Evolutionary conservation across 2,329 filamentous ascomycete species (phyloP).

Genomic region (Alternaria viburni): DNA sequence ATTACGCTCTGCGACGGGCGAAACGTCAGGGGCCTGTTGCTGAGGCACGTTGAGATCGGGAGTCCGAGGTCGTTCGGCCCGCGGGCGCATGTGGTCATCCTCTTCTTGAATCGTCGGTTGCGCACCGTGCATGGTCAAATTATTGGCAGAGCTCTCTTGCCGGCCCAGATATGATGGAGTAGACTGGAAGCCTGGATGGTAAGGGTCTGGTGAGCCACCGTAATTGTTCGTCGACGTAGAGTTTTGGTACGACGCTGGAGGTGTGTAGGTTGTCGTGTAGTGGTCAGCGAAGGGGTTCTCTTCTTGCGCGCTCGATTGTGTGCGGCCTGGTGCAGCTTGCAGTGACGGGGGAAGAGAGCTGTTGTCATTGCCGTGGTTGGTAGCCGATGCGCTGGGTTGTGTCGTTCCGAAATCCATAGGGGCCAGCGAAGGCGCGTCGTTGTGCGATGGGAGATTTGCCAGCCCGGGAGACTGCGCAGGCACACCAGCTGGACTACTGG

Average conservation of each 20-base stretch:
- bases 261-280: constrained; percentile 41
- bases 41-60: constrained; percentile 26
- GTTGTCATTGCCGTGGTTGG: constrained; percentile 25
- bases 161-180: constrained; percentile 53
- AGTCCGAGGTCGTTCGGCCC: constrained; percentile 32
- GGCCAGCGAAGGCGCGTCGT: constrained; percentile 27
- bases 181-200: constrained; percentile 44
- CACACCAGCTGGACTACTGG: constrained; percentile 10
- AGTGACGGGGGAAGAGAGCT: constrained; percentile 34
- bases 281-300: constrained; percentile 54
- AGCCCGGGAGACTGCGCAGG: constrained; percentile 11
- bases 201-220: constrained; percentile 32
- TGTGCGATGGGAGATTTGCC: constrained; percentile 19
- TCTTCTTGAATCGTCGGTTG: constrained; percentile 33
- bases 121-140: constrained; percentile 57
- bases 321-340: constrained; percentile 32
- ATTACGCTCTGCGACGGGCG: constrained; percentile 45
- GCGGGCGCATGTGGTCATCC: constrained; percentile 31
- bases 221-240: constrained; percentile 22
- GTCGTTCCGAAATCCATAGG: constrained; percentile 13
- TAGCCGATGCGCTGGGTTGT: constrained; percentile 13
- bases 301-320: constrained; percentile 19
- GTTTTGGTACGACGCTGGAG: constrained; percentile 26
- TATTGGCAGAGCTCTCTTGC: constrained; percentile 52
- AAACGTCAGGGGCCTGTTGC: constrained; percentile 36